Conservation (phyloP, 441 rosid species). For the Aquilaria agallochum region DNA sequence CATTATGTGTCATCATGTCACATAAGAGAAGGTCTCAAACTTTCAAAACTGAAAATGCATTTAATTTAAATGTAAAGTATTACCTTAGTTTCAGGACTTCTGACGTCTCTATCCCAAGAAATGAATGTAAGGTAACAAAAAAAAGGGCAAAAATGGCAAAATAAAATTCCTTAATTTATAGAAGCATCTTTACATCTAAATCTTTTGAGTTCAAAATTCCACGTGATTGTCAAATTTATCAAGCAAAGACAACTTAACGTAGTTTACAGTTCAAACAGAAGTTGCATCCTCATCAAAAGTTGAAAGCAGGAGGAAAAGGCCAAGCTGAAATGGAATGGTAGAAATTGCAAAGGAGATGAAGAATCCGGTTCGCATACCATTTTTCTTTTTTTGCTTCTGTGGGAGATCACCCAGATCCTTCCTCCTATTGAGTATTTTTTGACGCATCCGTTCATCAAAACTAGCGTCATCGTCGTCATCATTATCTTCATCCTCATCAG, state of each 20-base stretch:
- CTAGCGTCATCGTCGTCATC: conserved; percentile 49
- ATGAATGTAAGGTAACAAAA: conserved; percentile 4
- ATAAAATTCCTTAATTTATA: too few relatives aligned
- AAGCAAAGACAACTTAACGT: too few relatives aligned
- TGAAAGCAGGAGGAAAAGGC: neutral
- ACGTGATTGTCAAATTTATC: too few relatives aligned
- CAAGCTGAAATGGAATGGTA: too few relatives aligned
- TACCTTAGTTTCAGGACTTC: too few relatives aligned
- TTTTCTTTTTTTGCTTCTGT: conserved; percentile 42
- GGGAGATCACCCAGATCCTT: conserved; percentile 60
- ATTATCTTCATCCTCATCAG: conserved; percentile 54
- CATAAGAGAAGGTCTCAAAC: too few relatives aligned
- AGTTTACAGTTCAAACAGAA: neutral
- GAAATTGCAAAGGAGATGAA: too few relatives aligned
- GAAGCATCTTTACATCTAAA: too few relatives aligned
- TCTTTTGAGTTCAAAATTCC: too few relatives aligned
- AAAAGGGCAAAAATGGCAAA: conserved; percentile 1
- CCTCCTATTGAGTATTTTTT: conserved; percentile 58
- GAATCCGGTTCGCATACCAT: conserved; percentile 50
- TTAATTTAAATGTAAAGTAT: too few relatives aligned
- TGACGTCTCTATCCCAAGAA: neutral
- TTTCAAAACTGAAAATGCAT: too few relatives aligned
- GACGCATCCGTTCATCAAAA: conserved; percentile 89
- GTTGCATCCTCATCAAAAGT: neutral
- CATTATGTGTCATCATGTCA: too few relatives aligned